These are phyloP conservation scores for Bothriochloa decipiens DNA, from an alignment of 176 grass and related monocot genomes.

Conservation along the genomic window DNA sequence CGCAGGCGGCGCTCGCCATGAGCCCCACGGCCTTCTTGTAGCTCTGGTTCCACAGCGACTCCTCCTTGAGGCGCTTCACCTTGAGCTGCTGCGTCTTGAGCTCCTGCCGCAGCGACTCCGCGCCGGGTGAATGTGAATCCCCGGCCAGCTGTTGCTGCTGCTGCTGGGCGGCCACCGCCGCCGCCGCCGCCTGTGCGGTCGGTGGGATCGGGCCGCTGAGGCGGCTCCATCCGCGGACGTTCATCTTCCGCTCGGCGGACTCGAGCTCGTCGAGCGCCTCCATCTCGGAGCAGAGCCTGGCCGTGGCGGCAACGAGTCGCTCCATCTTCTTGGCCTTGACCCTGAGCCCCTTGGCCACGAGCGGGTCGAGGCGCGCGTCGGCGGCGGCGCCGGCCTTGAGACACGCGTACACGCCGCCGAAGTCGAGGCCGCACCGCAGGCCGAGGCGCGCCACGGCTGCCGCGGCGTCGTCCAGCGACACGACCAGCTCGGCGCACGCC, in stretches of 20 bases:
- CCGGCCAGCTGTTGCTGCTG: neutral
- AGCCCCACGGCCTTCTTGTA: constrained; percentile 71
- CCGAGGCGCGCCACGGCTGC: constrained; percentile 64
- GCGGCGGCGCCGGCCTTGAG: constrained; percentile 54
- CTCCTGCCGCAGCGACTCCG: constrained; percentile 55
- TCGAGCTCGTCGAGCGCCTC: constrained; percentile 74
- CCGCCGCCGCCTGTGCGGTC: neutral
- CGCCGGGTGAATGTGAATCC: constrained; percentile 16
- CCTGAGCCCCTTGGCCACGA: constrained; percentile 56
- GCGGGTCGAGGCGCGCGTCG: constrained; percentile 49
- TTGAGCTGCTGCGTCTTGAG: constrained; percentile 69
- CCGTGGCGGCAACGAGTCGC: constrained; percentile 55
- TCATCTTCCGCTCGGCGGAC: constrained; percentile 66
- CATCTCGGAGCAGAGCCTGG: constrained; percentile 77
- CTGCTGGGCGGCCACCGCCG: neutral
- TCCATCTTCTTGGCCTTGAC: constrained; percentile 82
- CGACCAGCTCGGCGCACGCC: constrained; percentile 76
- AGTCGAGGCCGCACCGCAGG: constrained; percentile 64
- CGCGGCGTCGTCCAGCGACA: constrained; percentile 61
- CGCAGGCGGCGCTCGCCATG: constrained; percentile 68
- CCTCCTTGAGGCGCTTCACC: constrained; percentile 73
- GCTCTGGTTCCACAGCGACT: constrained; percentile 76
- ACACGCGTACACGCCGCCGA: constrained; percentile 54
- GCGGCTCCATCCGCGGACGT: constrained; percentile 47
- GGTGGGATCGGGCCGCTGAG: constrained; percentile 77